phyloP scores from a whole-genome alignment of 2,329 filamentous ascomycete species.

The Purpureocillium takamizusanense region DNA sequence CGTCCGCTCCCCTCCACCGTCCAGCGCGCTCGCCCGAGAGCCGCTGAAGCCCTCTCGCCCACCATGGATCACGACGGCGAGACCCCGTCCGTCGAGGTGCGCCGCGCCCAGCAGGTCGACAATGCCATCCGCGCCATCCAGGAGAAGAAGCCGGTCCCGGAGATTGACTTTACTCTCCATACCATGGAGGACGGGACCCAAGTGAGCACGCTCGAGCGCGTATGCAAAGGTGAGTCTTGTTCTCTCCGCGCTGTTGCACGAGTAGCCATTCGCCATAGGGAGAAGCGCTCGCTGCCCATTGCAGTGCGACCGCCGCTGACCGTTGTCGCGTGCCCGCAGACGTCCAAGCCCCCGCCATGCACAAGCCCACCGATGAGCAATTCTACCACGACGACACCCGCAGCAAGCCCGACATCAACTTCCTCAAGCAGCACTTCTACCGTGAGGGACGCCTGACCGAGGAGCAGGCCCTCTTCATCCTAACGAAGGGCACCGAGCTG shows the following conservation, averaged over 20 bases:
- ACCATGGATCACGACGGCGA: conserved; percentile 42
- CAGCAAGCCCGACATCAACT: conserved; percentile 83
- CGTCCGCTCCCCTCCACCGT: background rate
- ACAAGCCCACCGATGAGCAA: conserved; percentile 84
- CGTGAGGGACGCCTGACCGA: conserved; percentile 94
- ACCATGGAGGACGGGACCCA: conserved; percentile 96
- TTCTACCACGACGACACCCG: conserved; percentile 85
- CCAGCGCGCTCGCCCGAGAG: background rate
- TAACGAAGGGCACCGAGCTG: conserved; percentile 78
- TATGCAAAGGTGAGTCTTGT: conserved; percentile 79
- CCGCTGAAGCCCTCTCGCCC: conserved; percentile 8
- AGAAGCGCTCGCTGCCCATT: too few relatives aligned
- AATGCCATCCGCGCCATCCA: conserved; percentile 86
- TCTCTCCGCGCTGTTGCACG: background rate
- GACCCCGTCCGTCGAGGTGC: conserved; percentile 27
- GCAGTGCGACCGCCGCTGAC: conserved; percentile 8
- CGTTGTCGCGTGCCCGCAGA: conserved; percentile 45
- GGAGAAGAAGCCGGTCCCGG: conserved; percentile 89
- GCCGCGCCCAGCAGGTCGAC: conserved; percentile 60
- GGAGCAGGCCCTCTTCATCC: conserved; percentile 94
- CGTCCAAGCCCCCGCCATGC: conserved; percentile 93
- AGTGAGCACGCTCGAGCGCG: conserved; percentile 90
- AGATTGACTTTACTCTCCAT: conserved; percentile 98
- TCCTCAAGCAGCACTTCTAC: conserved; percentile 97
- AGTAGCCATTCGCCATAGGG: background rate